These are phyloP conservation scores for Macrolepiota fuliginosa DNA, from an alignment of 768 basidiomycete genomes.

Conservation along the genomic window DNA sequence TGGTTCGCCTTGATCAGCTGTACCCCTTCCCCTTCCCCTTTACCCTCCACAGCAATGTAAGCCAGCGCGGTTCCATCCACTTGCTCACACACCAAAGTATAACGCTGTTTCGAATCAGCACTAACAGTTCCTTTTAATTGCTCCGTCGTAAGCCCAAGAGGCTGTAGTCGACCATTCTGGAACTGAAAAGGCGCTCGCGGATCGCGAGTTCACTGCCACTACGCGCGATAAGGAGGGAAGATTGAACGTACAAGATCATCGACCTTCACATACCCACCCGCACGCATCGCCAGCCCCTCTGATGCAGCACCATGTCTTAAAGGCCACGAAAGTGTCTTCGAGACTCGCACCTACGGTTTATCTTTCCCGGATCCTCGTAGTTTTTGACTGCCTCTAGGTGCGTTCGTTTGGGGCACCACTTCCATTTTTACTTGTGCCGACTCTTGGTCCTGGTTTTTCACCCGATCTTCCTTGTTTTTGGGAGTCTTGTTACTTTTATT, in stretches of 20 bases:
- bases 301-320: conserved; percentile 26
- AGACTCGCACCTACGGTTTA: too few species aligned
- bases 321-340: too few species aligned
- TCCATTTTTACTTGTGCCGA: too few species aligned
- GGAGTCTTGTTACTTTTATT: too few species aligned
- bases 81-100: conserved; percentile 53
- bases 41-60: conserved; percentile 17
- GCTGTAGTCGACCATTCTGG: conserved; percentile 48
- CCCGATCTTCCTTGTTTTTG: too few species aligned
- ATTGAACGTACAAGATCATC: conserved; percentile 68
- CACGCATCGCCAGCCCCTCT: conserved; percentile 71
- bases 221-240: neutral
- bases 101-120: conserved; percentile 66
- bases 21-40: conserved; percentile 27
- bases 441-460: too few species aligned
- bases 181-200: neutral
- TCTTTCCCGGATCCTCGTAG: too few species aligned
- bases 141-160: conserved; percentile 55
- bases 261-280: conserved; percentile 85
- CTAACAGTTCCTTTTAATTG: conserved; percentile 62
- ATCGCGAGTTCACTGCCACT: neutral
- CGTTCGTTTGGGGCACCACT: too few species aligned
- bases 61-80: conserved; percentile 16
- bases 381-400: too few species aligned
- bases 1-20: conserved; percentile 93